Conservation (phyloP, 345 rosid species). For the Acer yangbiense region DNA sequence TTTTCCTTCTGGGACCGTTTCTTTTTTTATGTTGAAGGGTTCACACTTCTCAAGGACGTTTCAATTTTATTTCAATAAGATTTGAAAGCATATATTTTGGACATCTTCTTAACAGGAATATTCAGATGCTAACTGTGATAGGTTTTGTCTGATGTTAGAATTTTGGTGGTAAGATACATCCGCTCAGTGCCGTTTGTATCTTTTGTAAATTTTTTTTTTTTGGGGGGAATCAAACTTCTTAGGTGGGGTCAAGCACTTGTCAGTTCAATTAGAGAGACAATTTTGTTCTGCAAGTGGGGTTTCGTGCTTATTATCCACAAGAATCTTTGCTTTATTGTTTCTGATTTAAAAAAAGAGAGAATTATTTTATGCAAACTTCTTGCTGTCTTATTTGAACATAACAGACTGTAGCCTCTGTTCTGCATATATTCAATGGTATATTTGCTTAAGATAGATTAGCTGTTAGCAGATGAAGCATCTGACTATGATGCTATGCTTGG, state of each 20-base stretch:
- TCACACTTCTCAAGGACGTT: slow-evolving; percentile 5
- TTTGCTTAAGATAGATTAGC: slow-evolving; percentile 5
- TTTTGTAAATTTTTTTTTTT: neutral
- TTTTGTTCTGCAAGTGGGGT: neutral
- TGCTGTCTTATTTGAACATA: neutral
- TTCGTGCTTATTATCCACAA: neutral
- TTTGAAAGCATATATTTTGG: neutral
- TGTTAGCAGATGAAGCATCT: neutral
- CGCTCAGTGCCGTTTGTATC: neutral
- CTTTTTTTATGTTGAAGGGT: neutral
- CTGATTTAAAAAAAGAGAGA: neutral
- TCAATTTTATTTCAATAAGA: slow-evolving; percentile 4
- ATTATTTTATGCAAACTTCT: neutral
- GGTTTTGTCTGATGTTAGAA: neutral
- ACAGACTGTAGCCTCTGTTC: neutral
- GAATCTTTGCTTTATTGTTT: slow-evolving; percentile 11
- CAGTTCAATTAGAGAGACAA: slow-evolving; percentile 3
- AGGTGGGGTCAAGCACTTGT: neutral
- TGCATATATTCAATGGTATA: neutral
- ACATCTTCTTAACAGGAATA: neutral
- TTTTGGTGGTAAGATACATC: slow-evolving; percentile 4
- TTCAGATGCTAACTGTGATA: slow-evolving; percentile 4
- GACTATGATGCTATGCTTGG: neutral
- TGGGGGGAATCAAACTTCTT: neutral
- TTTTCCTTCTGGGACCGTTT: slow-evolving; percentile 1